These are phyloP conservation scores for Globisporangium viniferum DNA, from an alignment of 352 stramenopile genomes.

Conservation along the genomic window DNA sequence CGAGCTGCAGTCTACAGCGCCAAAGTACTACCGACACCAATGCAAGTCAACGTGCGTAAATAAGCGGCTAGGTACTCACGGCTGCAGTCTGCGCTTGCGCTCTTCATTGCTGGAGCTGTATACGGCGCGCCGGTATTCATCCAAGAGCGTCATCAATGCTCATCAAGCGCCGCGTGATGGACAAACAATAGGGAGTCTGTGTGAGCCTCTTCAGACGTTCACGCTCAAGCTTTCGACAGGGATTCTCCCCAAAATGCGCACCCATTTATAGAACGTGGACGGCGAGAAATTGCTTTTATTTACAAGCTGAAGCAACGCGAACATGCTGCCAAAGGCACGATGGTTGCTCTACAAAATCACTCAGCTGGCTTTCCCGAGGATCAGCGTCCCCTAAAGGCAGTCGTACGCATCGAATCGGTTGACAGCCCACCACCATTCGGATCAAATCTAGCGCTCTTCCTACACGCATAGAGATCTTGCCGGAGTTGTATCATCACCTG, in stretches of 20 bases:
- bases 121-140: conserved; percentile 55
- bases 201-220: not conserved
- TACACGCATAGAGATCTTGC: not conserved
- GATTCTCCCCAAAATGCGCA: not conserved
- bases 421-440: no score
- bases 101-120: conserved; percentile 30
- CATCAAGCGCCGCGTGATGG: not conserved
- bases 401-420: no score
- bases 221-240: not conserved
- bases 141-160: conserved; percentile 54
- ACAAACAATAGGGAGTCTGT: not conserved
- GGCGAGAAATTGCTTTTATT: not conserved
- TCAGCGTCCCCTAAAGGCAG: not conserved
- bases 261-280: not conserved
- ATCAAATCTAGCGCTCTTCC: no score
- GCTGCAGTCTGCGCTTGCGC: conserved; percentile 33
- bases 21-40: not conserved
- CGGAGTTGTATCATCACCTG: not conserved
- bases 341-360: not conserved
- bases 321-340: not conserved
- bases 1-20: not conserved
- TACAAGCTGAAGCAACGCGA: not conserved
- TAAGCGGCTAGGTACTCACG: conserved; percentile 22
- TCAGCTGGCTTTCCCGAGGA: not conserved
- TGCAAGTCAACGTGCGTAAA: not conserved